These are phyloP conservation scores for Saccharomycopsis fodiens DNA, from an alignment of 805 yeast species.

Conservation along the genomic window DNA sequence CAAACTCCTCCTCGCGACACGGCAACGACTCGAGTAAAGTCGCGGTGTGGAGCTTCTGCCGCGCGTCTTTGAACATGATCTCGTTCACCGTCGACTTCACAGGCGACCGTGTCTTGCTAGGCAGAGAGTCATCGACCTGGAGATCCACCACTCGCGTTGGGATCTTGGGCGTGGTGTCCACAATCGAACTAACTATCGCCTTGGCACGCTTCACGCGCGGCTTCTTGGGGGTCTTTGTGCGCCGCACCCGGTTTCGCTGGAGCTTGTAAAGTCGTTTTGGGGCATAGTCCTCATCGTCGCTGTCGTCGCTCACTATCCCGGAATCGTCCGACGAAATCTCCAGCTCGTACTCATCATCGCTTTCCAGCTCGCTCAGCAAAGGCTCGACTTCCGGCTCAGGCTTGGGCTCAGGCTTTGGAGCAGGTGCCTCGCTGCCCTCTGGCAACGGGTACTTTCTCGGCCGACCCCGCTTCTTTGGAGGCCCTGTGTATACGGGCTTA, in stretches of 20 bases:
- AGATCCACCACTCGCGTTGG: slow-evolving; percentile 13
- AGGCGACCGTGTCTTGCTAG: slow-evolving; percentile 20
- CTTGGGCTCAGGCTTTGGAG: too few relatives aligned
- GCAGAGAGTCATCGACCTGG: slow-evolving; percentile 8
- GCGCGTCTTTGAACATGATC: slow-evolving; percentile 29
- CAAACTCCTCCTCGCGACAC: slow-evolving; percentile 80
- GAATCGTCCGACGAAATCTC: neutral
- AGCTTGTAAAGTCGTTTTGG: slow-evolving; percentile 20
- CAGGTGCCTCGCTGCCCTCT: slow-evolving; percentile 14
- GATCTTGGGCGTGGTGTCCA: slow-evolving; percentile 11
- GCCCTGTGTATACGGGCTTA: neutral
- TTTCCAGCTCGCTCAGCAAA: slow-evolving; percentile 2
- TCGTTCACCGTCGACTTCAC: slow-evolving; percentile 24
- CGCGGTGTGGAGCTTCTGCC: slow-evolving; percentile 33
- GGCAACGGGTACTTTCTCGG: neutral
- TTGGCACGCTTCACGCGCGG: neutral
- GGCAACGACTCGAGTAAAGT: slow-evolving; percentile 42
- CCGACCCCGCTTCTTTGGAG: slow-evolving; percentile 2
- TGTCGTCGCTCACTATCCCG: slow-evolving; percentile 19
- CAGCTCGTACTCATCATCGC: slow-evolving; percentile 16
- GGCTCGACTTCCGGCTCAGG: neutral
- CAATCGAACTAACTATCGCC: neutral
- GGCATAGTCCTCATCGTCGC: slow-evolving; percentile 24
- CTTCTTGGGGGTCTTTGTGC: neutral
- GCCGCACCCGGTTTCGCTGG: neutral